phyloP scores from a whole-genome alignment of 2,329 filamentous ascomycete species.

The Neofusicoccum umdonicola region DNA sequence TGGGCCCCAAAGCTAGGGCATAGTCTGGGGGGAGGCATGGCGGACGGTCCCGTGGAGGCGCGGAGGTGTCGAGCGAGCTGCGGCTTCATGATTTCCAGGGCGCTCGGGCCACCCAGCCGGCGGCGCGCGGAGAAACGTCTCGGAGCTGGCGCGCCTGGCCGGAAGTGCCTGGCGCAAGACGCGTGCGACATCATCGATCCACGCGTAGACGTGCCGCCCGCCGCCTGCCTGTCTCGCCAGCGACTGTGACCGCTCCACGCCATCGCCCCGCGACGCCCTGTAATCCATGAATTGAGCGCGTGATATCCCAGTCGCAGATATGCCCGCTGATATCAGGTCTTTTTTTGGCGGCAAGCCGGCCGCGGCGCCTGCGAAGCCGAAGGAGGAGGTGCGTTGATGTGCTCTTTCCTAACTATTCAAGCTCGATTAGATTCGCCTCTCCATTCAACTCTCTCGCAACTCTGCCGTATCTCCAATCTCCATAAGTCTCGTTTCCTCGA shows the following conservation, averaged over 20 bases:
- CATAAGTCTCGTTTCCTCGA: background rate
- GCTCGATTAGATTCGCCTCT: background rate
- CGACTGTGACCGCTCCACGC: background rate
- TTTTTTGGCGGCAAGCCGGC: conserved; percentile 82
- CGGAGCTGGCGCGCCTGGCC: conserved; percentile 5
- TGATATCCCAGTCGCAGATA: conserved; percentile 36
- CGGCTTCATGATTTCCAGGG: conserved; percentile 11
- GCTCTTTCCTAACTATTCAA: background rate
- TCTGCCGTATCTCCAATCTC: background rate
- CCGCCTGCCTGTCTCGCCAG: background rate
- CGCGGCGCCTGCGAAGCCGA: conserved; percentile 44
- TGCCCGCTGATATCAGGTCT: conserved; percentile 83
- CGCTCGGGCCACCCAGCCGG: background rate
- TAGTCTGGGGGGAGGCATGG: conserved; percentile 44
- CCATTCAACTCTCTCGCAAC: background rate
- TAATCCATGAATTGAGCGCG: background rate
- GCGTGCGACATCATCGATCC: conserved; percentile 17
- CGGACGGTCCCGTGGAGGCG: conserved; percentile 20
- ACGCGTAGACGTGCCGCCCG: conserved; percentile 11
- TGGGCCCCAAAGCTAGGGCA: conserved; percentile 32
- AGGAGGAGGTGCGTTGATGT: conserved; percentile 27
- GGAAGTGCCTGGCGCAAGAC: background rate
- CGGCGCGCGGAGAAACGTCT: conserved; percentile 3
- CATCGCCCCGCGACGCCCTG: background rate
- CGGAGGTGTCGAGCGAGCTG: conserved; percentile 21